These are phyloP conservation scores for Senna siamea DNA, from an alignment of 306 rosid species.

Conservation along the genomic window DNA sequence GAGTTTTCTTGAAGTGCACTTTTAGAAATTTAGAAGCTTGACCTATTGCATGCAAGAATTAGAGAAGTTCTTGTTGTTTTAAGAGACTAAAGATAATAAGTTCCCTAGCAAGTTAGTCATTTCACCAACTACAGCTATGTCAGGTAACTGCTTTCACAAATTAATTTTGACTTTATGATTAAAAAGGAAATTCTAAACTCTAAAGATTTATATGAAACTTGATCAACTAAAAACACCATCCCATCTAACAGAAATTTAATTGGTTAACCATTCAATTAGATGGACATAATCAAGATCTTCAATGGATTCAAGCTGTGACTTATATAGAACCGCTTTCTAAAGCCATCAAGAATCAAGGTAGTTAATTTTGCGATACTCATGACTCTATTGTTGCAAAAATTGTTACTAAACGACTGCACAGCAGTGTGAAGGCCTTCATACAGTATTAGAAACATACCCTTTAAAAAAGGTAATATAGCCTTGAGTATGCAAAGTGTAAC, in stretches of 20 bases:
- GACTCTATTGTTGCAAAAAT: neutral
- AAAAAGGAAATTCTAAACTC: neutral
- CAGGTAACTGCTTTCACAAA: neutral
- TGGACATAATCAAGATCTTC: neutral
- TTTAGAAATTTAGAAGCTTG: neutral
- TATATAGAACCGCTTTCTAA: neutral
- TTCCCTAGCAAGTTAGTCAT: neutral
- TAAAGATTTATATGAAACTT: neutral
- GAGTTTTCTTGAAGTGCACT: neutral
- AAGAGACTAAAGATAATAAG: neutral
- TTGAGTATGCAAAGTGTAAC: neutral
- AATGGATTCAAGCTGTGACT: neutral
- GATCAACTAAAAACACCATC: neutral
- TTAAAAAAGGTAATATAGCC: neutral
- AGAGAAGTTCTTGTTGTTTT: slow-evolving; percentile 1
- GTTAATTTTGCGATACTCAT: neutral
- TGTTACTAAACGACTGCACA: neutral
- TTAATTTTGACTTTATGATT: neutral
- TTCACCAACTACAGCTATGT: neutral
- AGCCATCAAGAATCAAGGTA: neutral
- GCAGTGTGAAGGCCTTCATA: neutral
- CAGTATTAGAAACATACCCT: neutral
- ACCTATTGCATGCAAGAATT: neutral
- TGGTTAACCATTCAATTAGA: neutral
- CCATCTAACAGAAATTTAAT: neutral